Conservation (phyloP, 2,329 filamentous ascomycete genomes). For the Aspergillus pseudoglaucus region DNA sequence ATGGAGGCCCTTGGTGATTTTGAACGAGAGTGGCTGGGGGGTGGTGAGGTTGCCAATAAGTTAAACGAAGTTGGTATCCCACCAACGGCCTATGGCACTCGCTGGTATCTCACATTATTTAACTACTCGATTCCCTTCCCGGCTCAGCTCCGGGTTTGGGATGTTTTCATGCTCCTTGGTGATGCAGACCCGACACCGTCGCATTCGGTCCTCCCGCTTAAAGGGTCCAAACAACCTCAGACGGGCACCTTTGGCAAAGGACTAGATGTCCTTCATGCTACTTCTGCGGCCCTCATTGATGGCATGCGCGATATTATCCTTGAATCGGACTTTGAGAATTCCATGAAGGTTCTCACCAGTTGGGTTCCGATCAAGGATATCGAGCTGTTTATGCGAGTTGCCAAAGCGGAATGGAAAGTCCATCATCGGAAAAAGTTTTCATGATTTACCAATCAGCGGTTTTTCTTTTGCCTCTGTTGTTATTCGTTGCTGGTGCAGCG, state of each 20-base stretch:
- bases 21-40: slow-evolving; percentile 71
- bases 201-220: background rate
- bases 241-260: slow-evolving; percentile 52
- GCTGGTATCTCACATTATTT: slow-evolving; percentile 97
- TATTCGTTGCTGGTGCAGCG: no score
- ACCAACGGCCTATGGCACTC: slow-evolving; percentile 86
- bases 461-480: background rate
- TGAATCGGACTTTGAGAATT: slow-evolving; percentile 92
- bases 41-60: slow-evolving; percentile 71
- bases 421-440: slow-evolving; percentile 43
- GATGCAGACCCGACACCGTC: slow-evolving; percentile 48
- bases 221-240: slow-evolving; percentile 8
- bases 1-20: slow-evolving; percentile 84
- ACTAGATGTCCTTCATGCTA: slow-evolving; percentile 82
- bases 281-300: slow-evolving; percentile 82
- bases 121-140: slow-evolving; percentile 94
- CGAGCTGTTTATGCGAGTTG: slow-evolving; percentile 85
- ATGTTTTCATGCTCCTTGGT: slow-evolving; percentile 92
- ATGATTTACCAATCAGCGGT: background rate
- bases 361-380: slow-evolving; percentile 94
- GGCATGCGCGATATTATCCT: slow-evolving; percentile 81
- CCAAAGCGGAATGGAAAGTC: slow-evolving; percentile 78
- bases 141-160: slow-evolving; percentile 92
- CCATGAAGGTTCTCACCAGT: slow-evolving; percentile 92
- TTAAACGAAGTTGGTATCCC: slow-evolving; percentile 73